phyloP scores from a whole-genome alignment of 179 eudicot species.

The Spinacia oleracea region DNA sequence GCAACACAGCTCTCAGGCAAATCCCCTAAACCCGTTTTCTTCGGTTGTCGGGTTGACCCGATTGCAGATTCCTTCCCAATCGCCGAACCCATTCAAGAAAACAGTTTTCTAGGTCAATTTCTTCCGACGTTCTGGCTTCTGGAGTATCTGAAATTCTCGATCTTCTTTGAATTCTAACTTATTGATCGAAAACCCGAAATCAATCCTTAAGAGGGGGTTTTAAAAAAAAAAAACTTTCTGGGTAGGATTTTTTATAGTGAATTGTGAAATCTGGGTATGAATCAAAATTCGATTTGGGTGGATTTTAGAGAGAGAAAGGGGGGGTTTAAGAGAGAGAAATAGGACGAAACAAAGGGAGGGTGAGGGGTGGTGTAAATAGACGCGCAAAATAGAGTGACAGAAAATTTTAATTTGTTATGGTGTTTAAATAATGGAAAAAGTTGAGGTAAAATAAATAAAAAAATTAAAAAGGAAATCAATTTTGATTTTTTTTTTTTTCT shows the following conservation, averaged over 20 bases:
- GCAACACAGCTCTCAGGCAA: slow-evolving; percentile 86
- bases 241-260: slow-evolving; percentile 6
- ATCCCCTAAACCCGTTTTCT: slow-evolving; percentile 60
- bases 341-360: background rate
- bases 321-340: slow-evolving; percentile 11
- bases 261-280: slow-evolving; percentile 7
- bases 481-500: no score
- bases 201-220: no score
- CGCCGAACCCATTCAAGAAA: slow-evolving; percentile 39
- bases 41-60: slow-evolving; percentile 17
- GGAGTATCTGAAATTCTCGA: background rate
- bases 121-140: background rate
- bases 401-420: background rate
- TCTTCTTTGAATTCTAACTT: background rate
- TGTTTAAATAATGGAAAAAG: background rate
- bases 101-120: slow-evolving; percentile 8
- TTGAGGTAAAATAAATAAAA: background rate
- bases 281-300: slow-evolving; percentile 16
- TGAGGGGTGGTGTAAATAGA: slow-evolving; percentile 13
- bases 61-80: slow-evolving; percentile 30
- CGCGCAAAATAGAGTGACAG: slow-evolving; percentile 13
- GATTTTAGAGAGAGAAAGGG: background rate
- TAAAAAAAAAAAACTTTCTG: background rate
- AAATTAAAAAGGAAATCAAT: no score
- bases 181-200: background rate